These are phyloP conservation scores for Acacia pycnantha DNA, from an alignment of 331 rosid genomes.

Conservation along the genomic window DNA sequence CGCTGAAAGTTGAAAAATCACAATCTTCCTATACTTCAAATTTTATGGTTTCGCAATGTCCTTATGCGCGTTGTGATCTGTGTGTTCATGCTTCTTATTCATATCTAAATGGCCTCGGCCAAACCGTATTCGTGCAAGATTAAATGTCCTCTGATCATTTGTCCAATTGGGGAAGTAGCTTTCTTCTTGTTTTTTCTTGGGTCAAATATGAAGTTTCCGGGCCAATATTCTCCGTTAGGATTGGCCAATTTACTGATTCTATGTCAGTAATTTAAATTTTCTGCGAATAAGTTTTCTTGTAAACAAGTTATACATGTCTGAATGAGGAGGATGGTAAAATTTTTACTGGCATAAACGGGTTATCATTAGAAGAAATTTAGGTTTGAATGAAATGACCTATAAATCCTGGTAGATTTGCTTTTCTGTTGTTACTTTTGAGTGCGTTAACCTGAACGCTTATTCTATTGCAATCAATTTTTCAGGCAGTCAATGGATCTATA, in stretches of 20 bases:
- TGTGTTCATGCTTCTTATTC: not conserved
- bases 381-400: not conserved
- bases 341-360: not conserved
- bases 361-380: not conserved
- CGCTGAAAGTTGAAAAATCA: not conserved
- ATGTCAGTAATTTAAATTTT: not conserved
- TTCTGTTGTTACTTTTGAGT: not conserved
- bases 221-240: not conserved
- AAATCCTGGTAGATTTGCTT: not conserved
- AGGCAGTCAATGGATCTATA: constrained; percentile 97
- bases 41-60: not conserved
- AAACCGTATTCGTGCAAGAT: not conserved
- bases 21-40: not conserved
- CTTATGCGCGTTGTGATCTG: not conserved
- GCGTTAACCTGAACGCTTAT: constrained; percentile 23
- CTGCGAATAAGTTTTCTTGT: not conserved
- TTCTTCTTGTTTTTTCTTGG: not conserved
- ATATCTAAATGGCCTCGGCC: not conserved
- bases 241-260: not conserved
- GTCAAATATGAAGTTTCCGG: not conserved
- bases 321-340: not conserved
- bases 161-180: not conserved
- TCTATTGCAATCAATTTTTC: constrained; percentile 32
- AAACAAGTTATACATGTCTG: not conserved
- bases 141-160: not conserved